Base-by-base conservation (phyloP, 2,329 filamentous ascomycete genomes). In the Venturia nashicola region DNA sequence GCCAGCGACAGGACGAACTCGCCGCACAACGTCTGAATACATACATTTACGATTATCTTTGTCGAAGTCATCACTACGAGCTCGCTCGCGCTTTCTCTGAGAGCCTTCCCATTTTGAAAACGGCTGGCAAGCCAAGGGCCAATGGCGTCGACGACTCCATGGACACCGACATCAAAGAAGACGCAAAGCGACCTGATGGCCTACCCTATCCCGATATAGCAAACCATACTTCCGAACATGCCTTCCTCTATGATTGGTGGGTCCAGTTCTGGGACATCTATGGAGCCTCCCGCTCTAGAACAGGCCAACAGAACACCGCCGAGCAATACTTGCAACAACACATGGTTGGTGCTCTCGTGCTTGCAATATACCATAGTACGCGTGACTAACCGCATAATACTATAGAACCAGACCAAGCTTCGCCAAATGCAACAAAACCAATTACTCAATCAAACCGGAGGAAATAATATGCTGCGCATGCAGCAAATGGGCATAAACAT, bases 211-310 rank as follows among this genome's bases (percentile, higher is more conserved):
- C 91, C 14, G 86, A 85, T 67, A 79, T 91, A 6, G 85, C 86
- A 14, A 82, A 80, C 72, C 82, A 83, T 60, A 80, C 80, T 66
- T 82, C 82, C 63, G 88, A 88, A 70, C 89, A 84, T 67, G 90
- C 90, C 34, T 97, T 99, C 71, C 80, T 99, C n/a, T 88, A 91
- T 69, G 94, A 97, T 71, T 99, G 94, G 94, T 99, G 95, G 79
- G 90, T 87, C 72, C 83, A 97, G 62, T 99, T 99, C 75, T 97
- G 91, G 91, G 94, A 99, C 71, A 91, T 97, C 69, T 95, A 89
- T 76, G 86, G 86, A 88, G 90, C 71, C 84, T 82, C 70, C 87
- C 86, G 64, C 66, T 69, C 40, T 3, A 57, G 42, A 18, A 32
- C 16, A 8, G 39, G 14, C 16, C 18, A 39, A 32, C 3, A 18